Conservation (phyloP, 2,329 filamentous ascomycete species). For the Furcasterigmium sp. region DNA sequence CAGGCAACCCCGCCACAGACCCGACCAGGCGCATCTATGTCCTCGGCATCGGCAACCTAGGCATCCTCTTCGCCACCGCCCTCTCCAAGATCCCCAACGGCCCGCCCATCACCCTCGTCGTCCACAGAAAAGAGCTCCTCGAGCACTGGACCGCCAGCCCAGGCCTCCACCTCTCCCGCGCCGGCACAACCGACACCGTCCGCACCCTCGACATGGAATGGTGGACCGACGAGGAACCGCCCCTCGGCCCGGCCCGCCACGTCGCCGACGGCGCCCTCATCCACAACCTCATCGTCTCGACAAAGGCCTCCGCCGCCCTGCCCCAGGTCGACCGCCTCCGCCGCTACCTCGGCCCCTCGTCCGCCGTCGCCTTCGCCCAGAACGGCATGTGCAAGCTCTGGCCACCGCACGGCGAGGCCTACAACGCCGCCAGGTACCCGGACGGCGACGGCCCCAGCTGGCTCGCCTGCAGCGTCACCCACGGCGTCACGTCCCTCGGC, state of each 20-base stretch:
- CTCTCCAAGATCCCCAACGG: conserved; percentile 53
- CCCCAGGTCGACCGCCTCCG: conserved; percentile 53
- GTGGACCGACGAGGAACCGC: conserved; percentile 43
- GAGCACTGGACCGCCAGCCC: conserved; percentile 38
- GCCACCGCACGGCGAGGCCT: conserved; percentile 44
- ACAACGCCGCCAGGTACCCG: conserved; percentile 34
- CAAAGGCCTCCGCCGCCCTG: conserved; percentile 68
- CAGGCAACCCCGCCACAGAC: neutral
- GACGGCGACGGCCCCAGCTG: conserved; percentile 54
- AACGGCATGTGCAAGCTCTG: conserved; percentile 76
- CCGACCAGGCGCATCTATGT: conserved; percentile 60
- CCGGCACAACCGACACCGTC: conserved; percentile 17
- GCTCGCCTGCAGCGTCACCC: conserved; percentile 59
- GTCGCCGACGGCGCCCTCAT: conserved; percentile 42
- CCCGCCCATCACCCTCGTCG: conserved; percentile 75
- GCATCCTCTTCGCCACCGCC: conserved; percentile 70
- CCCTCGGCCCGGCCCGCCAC: conserved; percentile 29
- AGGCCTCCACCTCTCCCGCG: conserved; percentile 39
- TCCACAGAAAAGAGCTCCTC: conserved; percentile 55
- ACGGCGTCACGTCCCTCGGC: conserved; percentile 47
- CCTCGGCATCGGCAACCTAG: conserved; percentile 76
- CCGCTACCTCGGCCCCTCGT: conserved; percentile 54
- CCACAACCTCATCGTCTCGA: conserved; percentile 69
- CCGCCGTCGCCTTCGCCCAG: conserved; percentile 78
- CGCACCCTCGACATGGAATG: conserved; percentile 44